phyloP scores from a whole-genome alignment of 148 eudicot species.

The Polygonum aviculare region DNA sequence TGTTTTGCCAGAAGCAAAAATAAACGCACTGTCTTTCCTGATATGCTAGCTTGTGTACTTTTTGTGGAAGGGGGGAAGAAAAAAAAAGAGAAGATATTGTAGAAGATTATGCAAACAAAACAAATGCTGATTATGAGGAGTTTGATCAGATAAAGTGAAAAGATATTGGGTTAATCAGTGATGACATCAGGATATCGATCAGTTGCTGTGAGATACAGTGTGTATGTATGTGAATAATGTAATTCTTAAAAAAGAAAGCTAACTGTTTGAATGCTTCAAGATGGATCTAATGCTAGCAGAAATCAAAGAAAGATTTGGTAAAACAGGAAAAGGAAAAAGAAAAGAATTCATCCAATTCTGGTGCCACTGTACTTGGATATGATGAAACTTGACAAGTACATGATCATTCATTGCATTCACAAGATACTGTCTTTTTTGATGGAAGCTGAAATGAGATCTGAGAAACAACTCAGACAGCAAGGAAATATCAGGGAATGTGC shows the following conservation, averaged over 20 bases:
- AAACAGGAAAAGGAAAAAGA: background rate
- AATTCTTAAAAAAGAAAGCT: background rate
- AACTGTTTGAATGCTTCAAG: slow-evolving; percentile 1
- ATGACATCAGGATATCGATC: background rate
- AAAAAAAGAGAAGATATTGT: background rate
- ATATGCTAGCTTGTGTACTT: background rate
- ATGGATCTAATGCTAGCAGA: background rate
- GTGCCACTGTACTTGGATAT: background rate
- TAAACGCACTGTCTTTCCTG: background rate
- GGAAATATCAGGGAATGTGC: slow-evolving; percentile 5
- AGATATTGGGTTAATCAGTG: background rate
- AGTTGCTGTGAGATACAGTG: background rate
- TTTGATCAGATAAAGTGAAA: no score
- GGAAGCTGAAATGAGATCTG: slow-evolving; percentile 8
- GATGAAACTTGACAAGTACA: slow-evolving; percentile 8
- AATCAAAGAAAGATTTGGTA: background rate
- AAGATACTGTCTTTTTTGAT: slow-evolving; percentile 8
- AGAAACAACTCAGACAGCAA: slow-evolving; percentile 1
- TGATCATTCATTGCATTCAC: slow-evolving; percentile 8
- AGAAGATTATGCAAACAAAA: background rate
- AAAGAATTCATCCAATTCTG: background rate
- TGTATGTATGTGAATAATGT: background rate
- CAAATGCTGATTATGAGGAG: background rate
- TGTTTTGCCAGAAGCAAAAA: background rate
- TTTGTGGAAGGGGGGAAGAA: background rate